Percentiles rank a stretch among this genome's conserved stretches.
phyloP scores from a whole-genome alignment of 371 early-diverging fungal species.

The Phascolomyces articulosus region DNA sequence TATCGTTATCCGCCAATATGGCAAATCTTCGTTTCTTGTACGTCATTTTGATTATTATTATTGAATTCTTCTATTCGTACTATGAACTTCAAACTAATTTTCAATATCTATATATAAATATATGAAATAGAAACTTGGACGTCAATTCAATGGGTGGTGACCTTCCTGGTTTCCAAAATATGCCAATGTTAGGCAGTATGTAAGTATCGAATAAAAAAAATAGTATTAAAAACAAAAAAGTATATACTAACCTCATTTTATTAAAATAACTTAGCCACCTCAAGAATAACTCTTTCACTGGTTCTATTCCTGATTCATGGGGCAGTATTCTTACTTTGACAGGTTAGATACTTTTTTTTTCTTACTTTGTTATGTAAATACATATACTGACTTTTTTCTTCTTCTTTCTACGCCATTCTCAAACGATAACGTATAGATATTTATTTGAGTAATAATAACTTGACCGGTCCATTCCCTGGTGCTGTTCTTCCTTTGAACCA shows the following conservation, averaged over 20 bases:
- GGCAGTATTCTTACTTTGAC: slow-evolving; percentile 13
- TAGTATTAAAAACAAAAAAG: background rate
- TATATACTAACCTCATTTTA: background rate
- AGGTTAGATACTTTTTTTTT: slow-evolving; percentile 3
- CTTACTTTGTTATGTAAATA: no score
- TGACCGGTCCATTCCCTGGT: slow-evolving; percentile 38
- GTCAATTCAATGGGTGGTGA: slow-evolving; percentile 33
- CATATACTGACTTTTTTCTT: background rate
- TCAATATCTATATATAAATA: background rate
- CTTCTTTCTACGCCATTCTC: background rate
- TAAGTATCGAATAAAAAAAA: slow-evolving; percentile 18
- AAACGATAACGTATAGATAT: slow-evolving; percentile 1
- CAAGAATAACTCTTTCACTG: slow-evolving; percentile 45
- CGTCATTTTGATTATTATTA: background rate
- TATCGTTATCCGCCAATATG: slow-evolving; percentile 27
- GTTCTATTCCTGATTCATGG: slow-evolving; percentile 44
- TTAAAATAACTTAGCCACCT: slow-evolving; percentile 33
- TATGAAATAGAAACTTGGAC: slow-evolving; percentile 38
- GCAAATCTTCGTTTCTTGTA: slow-evolving; percentile 29
- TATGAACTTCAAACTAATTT: no score
- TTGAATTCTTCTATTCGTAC: no score
- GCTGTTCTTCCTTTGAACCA: slow-evolving; percentile 18
- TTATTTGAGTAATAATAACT: slow-evolving; percentile 43
- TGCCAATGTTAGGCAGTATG: slow-evolving; percentile 35
- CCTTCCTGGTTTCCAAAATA: slow-evolving; percentile 28